A percentile compares a stretch with the other conserved stretches of the same genome.
Evolutionary conservation across 2,329 filamentous ascomycete genomes (phyloP).

Genomic region (Colletotrichum sp.): DNA sequence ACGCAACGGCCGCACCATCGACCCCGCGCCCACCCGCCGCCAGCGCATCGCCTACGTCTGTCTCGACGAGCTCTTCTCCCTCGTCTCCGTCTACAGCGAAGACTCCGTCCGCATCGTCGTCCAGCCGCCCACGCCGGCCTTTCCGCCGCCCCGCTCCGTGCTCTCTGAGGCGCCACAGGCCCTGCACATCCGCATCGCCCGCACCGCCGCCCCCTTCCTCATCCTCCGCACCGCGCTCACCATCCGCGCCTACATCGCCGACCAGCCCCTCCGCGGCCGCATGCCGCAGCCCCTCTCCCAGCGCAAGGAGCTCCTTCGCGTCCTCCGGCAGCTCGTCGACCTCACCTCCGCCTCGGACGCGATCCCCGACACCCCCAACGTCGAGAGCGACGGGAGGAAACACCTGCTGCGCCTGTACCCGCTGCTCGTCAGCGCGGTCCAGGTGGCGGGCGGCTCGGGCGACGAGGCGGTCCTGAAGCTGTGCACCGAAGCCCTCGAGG

Average conservation of each 20-base stretch:
- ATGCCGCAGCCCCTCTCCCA: constrained; percentile 89
- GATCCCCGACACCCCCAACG: constrained; percentile 62
- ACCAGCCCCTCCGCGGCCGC: constrained; percentile 86
- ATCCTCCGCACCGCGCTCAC: constrained; percentile 82
- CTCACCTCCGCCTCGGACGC: constrained; percentile 74
- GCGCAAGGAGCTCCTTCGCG: constrained; percentile 76
- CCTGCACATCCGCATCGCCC: constrained; percentile 67
- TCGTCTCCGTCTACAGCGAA: constrained; percentile 61
- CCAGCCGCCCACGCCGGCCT: constrained; percentile 50
- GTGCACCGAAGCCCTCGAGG: constrained; percentile 65
- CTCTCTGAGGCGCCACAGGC: constrained; percentile 33
- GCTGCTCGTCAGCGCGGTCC: constrained; percentile 69
- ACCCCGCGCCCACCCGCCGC: constrained; percentile 68
- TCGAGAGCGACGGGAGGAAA: constrained; percentile 66
- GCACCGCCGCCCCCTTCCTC: constrained; percentile 79
- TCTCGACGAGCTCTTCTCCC: constrained; percentile 77
- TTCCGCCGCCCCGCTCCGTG: constrained; percentile 30
- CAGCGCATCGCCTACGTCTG: constrained; percentile 80
- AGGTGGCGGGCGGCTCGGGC: constrained; percentile 59
- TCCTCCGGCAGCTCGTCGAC: constrained; percentile 69
- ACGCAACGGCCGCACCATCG: constrained; percentile 75
- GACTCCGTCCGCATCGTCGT: constrained; percentile 41
- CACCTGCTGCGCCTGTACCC: constrained; percentile 85
- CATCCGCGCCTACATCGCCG: constrained; percentile 84
- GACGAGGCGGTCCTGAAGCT: constrained; percentile 66